phyloP scores from a whole-genome alignment of 768 basidiomycete species.

The Russula sp. region DNA sequence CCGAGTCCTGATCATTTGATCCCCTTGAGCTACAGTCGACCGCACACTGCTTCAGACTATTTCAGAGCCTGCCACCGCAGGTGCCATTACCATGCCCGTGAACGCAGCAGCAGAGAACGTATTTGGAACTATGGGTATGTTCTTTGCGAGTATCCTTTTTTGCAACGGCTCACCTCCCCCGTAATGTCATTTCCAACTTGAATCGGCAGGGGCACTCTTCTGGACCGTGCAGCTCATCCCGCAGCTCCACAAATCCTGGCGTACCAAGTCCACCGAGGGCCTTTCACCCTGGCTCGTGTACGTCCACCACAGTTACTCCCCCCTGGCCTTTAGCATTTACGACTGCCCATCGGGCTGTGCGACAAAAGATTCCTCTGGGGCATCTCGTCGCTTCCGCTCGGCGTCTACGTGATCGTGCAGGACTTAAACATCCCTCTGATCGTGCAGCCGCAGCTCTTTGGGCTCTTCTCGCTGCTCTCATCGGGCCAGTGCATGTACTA shows the following conservation, averaged over 20 bases:
- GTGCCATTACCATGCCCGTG: slow-evolving; percentile 33
- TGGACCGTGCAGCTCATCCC: slow-evolving; percentile 67
- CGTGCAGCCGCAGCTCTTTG: slow-evolving; percentile 61
- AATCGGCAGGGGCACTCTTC: slow-evolving; percentile 49
- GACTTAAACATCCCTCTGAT: slow-evolving; percentile 68
- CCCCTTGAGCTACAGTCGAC: no score
- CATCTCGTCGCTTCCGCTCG: slow-evolving; percentile 51
- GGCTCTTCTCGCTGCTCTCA: slow-evolving; percentile 50
- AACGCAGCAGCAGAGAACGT: slow-evolving; percentile 59
- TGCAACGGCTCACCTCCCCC: slow-evolving; percentile 37
- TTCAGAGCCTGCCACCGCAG: not conserved
- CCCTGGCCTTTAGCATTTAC: no score
- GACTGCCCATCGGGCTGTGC: slow-evolving; percentile 22
- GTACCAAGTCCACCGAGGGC: slow-evolving; percentile 60
- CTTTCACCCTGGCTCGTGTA: slow-evolving; percentile 65
- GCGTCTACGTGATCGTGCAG: slow-evolving; percentile 61
- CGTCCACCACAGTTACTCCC: not conserved
- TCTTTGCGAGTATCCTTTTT: slow-evolving; percentile 15
- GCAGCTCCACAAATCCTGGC: slow-evolving; percentile 69
- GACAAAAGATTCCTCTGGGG: slow-evolving; percentile 48
- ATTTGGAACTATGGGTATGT: slow-evolving; percentile 57
- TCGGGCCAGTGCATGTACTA: slow-evolving; percentile 77
- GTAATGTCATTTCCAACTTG: no score
- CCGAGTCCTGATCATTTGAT: no score
- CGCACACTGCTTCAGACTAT: no score